phyloP scores from a whole-genome alignment of 129 eudicot genomes.

The Centrapalus pauciflorus region DNA sequence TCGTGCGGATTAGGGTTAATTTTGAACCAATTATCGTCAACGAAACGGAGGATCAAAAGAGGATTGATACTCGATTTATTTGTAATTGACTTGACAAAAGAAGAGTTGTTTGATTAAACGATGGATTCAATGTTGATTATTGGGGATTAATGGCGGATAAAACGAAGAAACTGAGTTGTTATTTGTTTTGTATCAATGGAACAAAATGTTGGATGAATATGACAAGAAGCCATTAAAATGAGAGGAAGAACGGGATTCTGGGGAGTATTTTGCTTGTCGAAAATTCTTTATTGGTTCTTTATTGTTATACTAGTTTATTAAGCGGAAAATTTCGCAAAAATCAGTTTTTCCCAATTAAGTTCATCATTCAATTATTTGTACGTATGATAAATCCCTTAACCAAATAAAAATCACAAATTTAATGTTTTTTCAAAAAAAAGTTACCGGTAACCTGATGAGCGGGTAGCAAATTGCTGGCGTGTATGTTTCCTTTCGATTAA shows the following conservation, averaged over 20 bases:
- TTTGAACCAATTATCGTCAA: background rate
- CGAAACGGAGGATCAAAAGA: conserved; percentile 19
- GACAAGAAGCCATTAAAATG: background rate
- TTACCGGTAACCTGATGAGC: no score
- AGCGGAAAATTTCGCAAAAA: no score
- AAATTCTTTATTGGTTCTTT: background rate
- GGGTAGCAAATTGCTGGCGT: no score
- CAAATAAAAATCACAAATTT: no score
- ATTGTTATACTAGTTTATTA: background rate
- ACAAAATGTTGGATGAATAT: conserved; percentile 10
- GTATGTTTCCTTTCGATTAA: no score
- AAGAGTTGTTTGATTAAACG: conserved; percentile 27
- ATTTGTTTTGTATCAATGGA: conserved; percentile 17
- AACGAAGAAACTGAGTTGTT: conserved; percentile 14
- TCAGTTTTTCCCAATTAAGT: no score
- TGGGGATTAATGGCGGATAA: conserved; percentile 33
- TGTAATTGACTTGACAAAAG: conserved; percentile 12
- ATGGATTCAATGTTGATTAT: conserved; percentile 26
- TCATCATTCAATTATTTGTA: no score
- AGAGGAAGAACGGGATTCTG: conserved; percentile 6
- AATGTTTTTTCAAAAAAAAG: no score
- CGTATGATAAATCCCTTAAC: no score
- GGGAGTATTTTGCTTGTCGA: background rate
- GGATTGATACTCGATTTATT: conserved; percentile 3
- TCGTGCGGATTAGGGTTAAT: background rate